Evolutionary conservation across 805 yeast genomes (phyloP).

Genomic region (Kodamaea neixiangensis): DNA sequence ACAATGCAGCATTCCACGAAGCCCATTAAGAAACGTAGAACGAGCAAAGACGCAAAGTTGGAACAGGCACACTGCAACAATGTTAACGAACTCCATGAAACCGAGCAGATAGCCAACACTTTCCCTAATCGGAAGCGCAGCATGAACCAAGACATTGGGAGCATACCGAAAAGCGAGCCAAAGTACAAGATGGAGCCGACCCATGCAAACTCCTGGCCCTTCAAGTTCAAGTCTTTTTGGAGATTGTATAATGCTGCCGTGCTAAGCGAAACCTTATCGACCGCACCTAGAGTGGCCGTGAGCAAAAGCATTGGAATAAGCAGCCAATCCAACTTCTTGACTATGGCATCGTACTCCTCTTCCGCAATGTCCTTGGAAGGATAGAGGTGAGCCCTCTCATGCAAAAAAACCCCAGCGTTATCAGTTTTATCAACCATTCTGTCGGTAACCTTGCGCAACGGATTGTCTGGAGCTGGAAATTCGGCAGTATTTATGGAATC

Average conservation of each 20-base stretch:
- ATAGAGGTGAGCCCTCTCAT: slow-evolving; percentile 2
- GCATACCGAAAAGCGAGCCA: slow-evolving; percentile 11
- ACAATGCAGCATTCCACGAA: slow-evolving; percentile 9
- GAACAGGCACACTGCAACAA: slow-evolving; percentile 7
- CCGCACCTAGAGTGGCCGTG: slow-evolving; percentile 12
- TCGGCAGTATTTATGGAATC: neutral
- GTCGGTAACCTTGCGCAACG: neutral
- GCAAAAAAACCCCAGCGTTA: slow-evolving; percentile 7
- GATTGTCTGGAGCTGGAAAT: neutral
- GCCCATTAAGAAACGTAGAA: slow-evolving; percentile 10
- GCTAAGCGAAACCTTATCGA: slow-evolving; percentile 12
- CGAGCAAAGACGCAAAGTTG: slow-evolving; percentile 4
- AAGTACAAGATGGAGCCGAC: slow-evolving; percentile 13
- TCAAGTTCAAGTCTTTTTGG: slow-evolving; percentile 8
- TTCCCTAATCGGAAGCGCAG: slow-evolving; percentile 11
- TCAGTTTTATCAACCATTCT: slow-evolving; percentile 2
- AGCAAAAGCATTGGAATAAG: slow-evolving; percentile 14
- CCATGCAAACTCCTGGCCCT: slow-evolving; percentile 15
- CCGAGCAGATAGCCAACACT: slow-evolving; percentile 6
- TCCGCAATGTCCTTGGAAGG: neutral
- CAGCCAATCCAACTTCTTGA: slow-evolving; percentile 13
- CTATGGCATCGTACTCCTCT: slow-evolving; percentile 3
- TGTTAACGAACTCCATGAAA: slow-evolving; percentile 8
- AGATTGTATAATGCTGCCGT: slow-evolving; percentile 11
- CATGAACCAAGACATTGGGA: slow-evolving; percentile 11